phyloP scores from a whole-genome alignment of 2,329 filamentous ascomycete genomes.

The Purpureocillium takamizusanense region DNA sequence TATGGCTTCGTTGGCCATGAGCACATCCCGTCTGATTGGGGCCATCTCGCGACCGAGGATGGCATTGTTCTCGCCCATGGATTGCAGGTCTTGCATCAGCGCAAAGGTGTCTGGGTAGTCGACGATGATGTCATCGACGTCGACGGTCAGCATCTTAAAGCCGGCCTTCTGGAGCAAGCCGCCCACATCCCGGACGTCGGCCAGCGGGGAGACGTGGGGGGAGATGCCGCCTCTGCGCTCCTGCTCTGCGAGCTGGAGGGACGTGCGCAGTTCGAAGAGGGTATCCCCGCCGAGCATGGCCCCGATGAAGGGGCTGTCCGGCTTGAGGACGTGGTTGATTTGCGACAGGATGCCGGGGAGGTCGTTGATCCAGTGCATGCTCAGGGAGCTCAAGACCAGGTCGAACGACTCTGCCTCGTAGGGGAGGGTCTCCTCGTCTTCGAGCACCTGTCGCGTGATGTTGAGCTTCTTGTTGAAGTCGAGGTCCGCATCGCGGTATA shows the following conservation, averaged over 20 bases:
- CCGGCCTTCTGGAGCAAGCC: constrained; percentile 78
- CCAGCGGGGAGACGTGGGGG: constrained; percentile 82
- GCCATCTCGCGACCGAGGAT: constrained; percentile 78
- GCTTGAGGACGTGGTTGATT: constrained; percentile 80
- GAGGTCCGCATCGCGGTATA: constrained; percentile 69
- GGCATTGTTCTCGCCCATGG: constrained; percentile 93
- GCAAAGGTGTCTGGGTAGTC: constrained; percentile 87
- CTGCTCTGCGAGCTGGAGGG: constrained; percentile 83
- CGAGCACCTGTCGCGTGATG: constrained; percentile 67
- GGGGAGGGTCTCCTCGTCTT: constrained; percentile 64
- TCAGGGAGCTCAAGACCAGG: constrained; percentile 79
- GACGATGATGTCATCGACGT: constrained; percentile 94
- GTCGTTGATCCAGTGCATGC: constrained; percentile 96
- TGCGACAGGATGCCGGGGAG: constrained; percentile 76
- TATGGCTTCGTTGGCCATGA: constrained; percentile 81
- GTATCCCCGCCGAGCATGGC: constrained; percentile 97
- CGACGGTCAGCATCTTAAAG: constrained; percentile 93
- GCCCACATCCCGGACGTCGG: constrained; percentile 85
- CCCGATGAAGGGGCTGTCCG: constrained; percentile 83
- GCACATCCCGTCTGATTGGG: constrained; percentile 67
- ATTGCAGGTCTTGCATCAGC: constrained; percentile 87
- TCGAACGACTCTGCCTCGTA: constrained; percentile 75
- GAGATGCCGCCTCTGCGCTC: constrained; percentile 87
- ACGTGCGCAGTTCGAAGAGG: constrained; percentile 86
- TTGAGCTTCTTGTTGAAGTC: constrained; percentile 67